Percentiles rank a stretch among this genome's conserved stretches.
Conservation (phyloP, 106 monocot genomes). For the Dendrobium huoshanense region DNA sequence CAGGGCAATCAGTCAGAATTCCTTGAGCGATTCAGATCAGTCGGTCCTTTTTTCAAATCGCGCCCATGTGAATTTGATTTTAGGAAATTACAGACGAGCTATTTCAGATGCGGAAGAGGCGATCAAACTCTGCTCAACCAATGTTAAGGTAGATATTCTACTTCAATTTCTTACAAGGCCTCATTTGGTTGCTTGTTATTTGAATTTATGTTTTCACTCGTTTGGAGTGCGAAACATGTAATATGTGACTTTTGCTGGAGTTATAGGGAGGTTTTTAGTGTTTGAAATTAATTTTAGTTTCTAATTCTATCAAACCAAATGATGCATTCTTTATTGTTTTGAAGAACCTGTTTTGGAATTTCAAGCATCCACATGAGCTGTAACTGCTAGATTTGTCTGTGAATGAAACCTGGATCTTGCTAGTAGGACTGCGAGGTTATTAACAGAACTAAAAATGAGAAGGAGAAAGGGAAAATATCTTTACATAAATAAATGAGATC, state of each 20-base stretch:
- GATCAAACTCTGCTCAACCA: constrained; percentile 38
- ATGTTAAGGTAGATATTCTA: not conserved
- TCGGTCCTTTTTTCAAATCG: constrained; percentile 79
- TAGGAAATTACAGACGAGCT: constrained; percentile 79
- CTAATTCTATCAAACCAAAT: not conserved
- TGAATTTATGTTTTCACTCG: not conserved
- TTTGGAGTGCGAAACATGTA: not conserved
- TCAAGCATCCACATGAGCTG: not conserved
- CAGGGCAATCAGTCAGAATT: constrained; percentile 81
- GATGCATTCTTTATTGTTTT: not conserved
- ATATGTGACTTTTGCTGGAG: not conserved
- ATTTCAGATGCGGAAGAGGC: constrained; percentile 71
- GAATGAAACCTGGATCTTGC: too few species aligned
- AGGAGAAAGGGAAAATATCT: too few species aligned
- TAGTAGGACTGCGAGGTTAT: too few species aligned
- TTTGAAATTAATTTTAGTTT: not conserved
- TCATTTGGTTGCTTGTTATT: not conserved
- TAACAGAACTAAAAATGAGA: too few species aligned
- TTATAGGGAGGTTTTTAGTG: not conserved
- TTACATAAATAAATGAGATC: too few species aligned
- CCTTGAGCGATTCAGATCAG: constrained; percentile 41
- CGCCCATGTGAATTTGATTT: constrained; percentile 76
- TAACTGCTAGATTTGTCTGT: not conserved
- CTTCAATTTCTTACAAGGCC: not conserved
- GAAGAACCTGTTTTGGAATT: not conserved